A percentile compares a stretch with the other conserved stretches of the same genome.
Evolutionary conservation across 1,284 basidiomycete genomes (phyloP).

Genomic region (Leccinum idahoense): DNA sequence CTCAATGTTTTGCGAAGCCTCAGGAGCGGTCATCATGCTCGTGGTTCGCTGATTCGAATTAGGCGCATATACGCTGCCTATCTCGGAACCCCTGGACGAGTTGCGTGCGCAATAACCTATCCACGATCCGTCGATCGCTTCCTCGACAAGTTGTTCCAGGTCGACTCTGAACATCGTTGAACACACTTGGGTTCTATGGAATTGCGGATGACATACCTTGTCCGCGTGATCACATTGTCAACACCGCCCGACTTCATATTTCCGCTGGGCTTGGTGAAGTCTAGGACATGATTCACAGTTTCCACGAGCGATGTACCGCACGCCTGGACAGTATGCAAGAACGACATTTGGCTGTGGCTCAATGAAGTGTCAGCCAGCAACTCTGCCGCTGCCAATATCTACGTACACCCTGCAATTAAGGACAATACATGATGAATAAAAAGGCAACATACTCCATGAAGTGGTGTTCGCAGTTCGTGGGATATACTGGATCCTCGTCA

Average conservation of each 20-base stretch:
- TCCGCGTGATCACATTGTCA: conserved; percentile 68
- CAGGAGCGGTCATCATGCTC: conserved; percentile 30
- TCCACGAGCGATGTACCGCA: conserved; percentile 81
- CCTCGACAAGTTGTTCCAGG: conserved; percentile 87
- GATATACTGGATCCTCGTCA: conserved; percentile 63
- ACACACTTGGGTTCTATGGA: background rate
- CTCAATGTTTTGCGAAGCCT: conserved; percentile 59
- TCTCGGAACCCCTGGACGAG: conserved; percentile 64
- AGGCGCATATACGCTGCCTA: conserved; percentile 89
- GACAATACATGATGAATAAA: background rate
- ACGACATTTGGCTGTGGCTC: conserved; percentile 79
- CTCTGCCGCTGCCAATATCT: conserved; percentile 89
- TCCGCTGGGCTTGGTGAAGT: conserved; percentile 95
- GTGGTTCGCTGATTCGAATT: conserved; percentile 44
- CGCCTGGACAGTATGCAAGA: conserved; percentile 85
- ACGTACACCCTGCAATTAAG: conserved; percentile 9
- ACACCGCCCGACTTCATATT: conserved; percentile 72
- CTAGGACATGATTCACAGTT: conserved; percentile 94
- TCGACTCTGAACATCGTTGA: conserved; percentile 55
- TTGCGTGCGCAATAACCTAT: conserved; percentile 85
- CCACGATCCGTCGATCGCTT: conserved; percentile 94
- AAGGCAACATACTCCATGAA: conserved; percentile 65
- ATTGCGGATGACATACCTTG: conserved; percentile 38
- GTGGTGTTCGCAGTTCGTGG: conserved; percentile 86
- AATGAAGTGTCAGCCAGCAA: conserved; percentile 79